phyloP scores from a whole-genome alignment of 306 rosid species.

The Corylus heterophylla region DNA sequence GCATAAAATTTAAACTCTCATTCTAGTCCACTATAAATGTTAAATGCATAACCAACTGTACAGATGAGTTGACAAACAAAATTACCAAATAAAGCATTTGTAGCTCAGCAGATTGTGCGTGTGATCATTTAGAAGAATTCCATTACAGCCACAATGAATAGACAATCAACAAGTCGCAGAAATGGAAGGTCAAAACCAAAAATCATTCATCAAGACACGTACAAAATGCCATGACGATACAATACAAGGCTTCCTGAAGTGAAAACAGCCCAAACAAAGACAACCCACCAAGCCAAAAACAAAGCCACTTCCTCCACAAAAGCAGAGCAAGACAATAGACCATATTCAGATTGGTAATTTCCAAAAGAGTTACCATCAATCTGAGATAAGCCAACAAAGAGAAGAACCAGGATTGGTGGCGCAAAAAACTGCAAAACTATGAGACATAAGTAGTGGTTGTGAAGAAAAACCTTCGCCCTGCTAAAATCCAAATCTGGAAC shows the following conservation, averaged over 20 bases:
- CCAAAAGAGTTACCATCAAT: conserved; percentile 39
- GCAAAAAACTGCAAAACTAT: conserved; percentile 68
- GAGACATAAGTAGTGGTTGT: conserved; percentile 86
- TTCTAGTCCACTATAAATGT: conserved; percentile 1
- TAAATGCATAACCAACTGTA: conserved; percentile 2
- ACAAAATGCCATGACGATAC: conserved; percentile 61
- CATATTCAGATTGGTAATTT: conserved; percentile 31
- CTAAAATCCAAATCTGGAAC: conserved; percentile 89
- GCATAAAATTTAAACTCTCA: neutral
- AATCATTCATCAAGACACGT: conserved; percentile 62
- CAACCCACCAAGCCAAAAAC: conserved; percentile 93
- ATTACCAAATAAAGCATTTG: conserved; percentile 11
- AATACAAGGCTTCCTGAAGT: conserved; percentile 58
- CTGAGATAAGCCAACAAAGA: conserved; percentile 66
- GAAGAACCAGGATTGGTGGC: conserved; percentile 62
- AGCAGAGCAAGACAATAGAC: conserved; percentile 49
- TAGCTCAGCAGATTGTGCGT: neutral
- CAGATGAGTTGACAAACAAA: conserved; percentile 2
- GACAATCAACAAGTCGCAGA: conserved; percentile 23
- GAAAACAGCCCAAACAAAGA: conserved; percentile 58
- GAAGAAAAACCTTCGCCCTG: conserved; percentile 85
- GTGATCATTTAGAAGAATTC: conserved; percentile 17
- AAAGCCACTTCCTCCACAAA: conserved; percentile 53
- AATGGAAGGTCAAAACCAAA: conserved; percentile 18
- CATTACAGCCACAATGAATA: conserved; percentile 32